Percentiles rank a stretch among this genome's conserved stretches.
Evolutionary conservation across 768 basidiomycete genomes (phyloP).

Genomic region (Phlebiopsis gigantea): DNA sequence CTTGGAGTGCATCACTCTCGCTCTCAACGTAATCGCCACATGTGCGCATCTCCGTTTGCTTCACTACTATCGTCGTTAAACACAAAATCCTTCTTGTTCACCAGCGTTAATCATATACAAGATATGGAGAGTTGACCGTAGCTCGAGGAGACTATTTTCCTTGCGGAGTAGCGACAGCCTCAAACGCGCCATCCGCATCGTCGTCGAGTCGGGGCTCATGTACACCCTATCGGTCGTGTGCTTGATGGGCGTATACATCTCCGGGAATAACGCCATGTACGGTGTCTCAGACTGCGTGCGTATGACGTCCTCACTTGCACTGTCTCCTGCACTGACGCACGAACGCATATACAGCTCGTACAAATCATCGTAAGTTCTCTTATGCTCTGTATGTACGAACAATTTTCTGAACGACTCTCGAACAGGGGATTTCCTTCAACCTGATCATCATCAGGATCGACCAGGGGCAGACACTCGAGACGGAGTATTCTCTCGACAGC

Average conservation of each 20-base stretch:
- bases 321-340: not conserved
- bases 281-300: conserved; percentile 5
- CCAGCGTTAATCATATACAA: not conserved
- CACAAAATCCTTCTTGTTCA: not conserved
- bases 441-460: conserved; percentile 12
- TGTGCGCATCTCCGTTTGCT: not conserved
- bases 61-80: not conserved
- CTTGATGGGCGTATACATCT: conserved; percentile 2
- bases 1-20: conserved; percentile 3
- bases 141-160: not conserved
- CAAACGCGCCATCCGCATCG: conserved; percentile 2
- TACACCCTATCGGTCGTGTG: conserved; percentile 7
- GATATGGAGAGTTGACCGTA: not conserved
- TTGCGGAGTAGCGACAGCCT: not conserved
- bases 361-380: not conserved
- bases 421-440: conserved; percentile 12
- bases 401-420: not conserved
- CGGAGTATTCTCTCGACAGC: no score
- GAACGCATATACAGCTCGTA: not conserved
- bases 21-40: conserved; percentile 5
- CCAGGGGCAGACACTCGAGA: not conserved
- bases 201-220: conserved; percentile 10
- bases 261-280: conserved; percentile 7
- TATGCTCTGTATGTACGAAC: not conserved
- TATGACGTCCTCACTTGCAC: not conserved